Percentiles rank a stretch among this genome's conserved stretches.
Evolutionary conservation across 106 monocot species (phyloP).

Genomic region (Allium sativum): DNA sequence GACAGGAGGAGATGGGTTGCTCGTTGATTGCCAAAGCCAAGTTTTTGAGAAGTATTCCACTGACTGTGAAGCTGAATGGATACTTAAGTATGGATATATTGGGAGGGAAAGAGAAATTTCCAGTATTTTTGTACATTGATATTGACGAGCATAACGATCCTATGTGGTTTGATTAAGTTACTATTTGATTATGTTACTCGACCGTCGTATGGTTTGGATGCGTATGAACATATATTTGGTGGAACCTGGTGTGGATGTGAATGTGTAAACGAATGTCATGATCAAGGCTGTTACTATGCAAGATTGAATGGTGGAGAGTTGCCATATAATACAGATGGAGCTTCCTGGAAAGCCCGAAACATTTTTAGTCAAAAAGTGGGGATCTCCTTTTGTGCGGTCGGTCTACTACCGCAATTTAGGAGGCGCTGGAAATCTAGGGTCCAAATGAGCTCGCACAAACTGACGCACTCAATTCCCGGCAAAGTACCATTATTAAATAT

Average conservation of each 20-base stretch:
- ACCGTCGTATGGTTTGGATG: conserved; percentile 9
- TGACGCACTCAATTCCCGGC: too few species aligned
- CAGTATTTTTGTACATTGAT: conserved; percentile 38
- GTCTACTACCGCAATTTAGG: too few species aligned
- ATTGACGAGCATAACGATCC: conserved; percentile 41
- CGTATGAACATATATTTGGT: neutral
- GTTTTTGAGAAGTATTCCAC: conserved; percentile 24
- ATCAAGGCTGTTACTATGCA: conserved; percentile 23
- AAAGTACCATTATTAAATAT: too few species aligned
- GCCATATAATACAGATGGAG: conserved; percentile 46
- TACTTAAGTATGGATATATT: conserved; percentile 38
- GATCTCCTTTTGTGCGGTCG: too few species aligned
- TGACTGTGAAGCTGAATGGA: conserved; percentile 16
- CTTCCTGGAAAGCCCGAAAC: too few species aligned
- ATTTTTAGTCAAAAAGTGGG: too few species aligned
- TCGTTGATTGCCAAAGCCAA: conserved; percentile 13
- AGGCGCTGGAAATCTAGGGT: too few species aligned
- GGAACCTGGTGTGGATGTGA: conserved; percentile 22
- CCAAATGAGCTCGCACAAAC: too few species aligned
- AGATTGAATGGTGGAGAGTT: conserved; percentile 37
- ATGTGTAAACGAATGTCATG: conserved; percentile 20
- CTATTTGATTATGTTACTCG: conserved; percentile 35
- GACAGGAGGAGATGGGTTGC: conserved; percentile 25
- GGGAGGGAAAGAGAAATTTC: conserved; percentile 30
- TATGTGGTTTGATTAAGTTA: conserved; percentile 25